Evolutionary conservation across 352 stramenopile genomes (phyloP), one percentile per base, ranked within the genome.

Genomic region (Synura sp.): DNA sequence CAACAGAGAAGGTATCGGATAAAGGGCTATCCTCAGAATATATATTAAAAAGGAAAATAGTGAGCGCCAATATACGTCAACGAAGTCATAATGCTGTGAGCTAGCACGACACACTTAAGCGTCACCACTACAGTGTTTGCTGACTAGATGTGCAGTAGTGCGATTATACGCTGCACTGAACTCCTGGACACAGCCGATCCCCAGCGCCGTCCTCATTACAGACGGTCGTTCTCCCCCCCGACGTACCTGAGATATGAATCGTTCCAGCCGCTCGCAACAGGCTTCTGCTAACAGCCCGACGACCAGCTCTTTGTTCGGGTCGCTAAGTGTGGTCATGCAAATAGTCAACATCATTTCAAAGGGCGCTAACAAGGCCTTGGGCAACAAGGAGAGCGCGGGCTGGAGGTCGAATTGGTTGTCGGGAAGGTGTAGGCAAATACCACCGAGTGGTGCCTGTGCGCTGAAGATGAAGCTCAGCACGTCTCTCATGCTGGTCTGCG

Each of bases 341-440:
- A 79, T 49, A 53, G 27, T 25, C 19, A 79, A 22, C 42, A 79
- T 19, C 1, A 14, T 70, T 42, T 79, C 73, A 14, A 79, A 55
- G 5, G 73, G 73, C 14, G 27, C n/a, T n/a, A 35, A 59, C 4
- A 70, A 25, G 7, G 70, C 7, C 27, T 53, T 42, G 22, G 73
- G 73, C 14, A 79, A 36, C 1, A 79, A 17, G 9, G 15, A 25
- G 4, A 79, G 7, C 17, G 27, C 36, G 3, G 22, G 17, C 32
- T 79, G 73, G 1, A 19, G 3, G 32, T 79, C 73, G 38, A 79
- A 79, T 7, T 15, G 0, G 7, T 1, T 7, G 17, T 79, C 73
- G 5, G 1, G 1, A 19, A 49, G n/a, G 22, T 42, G n/a, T 36
- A 79, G 70, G 2, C 32, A 17, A 19, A 77, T 9, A 34, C 69